A percentile compares a stretch with the other conserved stretches of the same genome.
phyloP scores from a whole-genome alignment of 2,329 filamentous ascomycete genomes.

The Neopestalotiopsis sp. region DNA sequence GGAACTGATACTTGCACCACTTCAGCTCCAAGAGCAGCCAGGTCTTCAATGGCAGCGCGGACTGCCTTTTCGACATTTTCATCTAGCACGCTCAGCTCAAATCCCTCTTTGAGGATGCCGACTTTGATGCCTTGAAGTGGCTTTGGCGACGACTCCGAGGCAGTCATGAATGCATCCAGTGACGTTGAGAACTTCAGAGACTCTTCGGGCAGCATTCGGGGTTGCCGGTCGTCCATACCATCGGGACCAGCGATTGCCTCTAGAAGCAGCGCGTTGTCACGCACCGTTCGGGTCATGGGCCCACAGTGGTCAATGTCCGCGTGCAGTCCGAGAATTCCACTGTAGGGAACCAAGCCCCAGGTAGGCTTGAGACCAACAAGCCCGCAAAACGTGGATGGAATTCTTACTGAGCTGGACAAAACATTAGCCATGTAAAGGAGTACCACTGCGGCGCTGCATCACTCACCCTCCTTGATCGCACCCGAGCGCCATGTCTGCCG shows the following conservation, averaged over 20 bases:
- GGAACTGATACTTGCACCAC: slow-evolving; percentile 37
- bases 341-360: slow-evolving; percentile 40
- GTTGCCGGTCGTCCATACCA: slow-evolving; percentile 39
- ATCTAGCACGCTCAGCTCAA: slow-evolving; percentile 32
- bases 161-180: slow-evolving; percentile 21
- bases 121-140: slow-evolving; percentile 31
- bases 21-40: slow-evolving; percentile 33
- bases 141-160: slow-evolving; percentile 17
- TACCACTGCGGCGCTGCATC: slow-evolving; percentile 36
- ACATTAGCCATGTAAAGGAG: not conserved
- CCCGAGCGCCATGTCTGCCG: slow-evolving; percentile 39
- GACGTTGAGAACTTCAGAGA: slow-evolving; percentile 26
- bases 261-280: slow-evolving; percentile 37
- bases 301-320: slow-evolving; percentile 38
- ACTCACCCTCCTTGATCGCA: slow-evolving; percentile 42
- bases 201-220: slow-evolving; percentile 20
- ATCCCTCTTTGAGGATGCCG: slow-evolving; percentile 36
- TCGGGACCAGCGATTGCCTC: slow-evolving; percentile 39
- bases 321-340: slow-evolving; percentile 36
- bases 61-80: slow-evolving; percentile 30
- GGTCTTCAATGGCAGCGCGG: slow-evolving; percentile 30
- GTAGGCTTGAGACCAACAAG: slow-evolving; percentile 41
- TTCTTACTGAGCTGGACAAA: not conserved
- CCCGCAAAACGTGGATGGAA: slow-evolving; percentile 23
- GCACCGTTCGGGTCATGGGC: slow-evolving; percentile 35